Conservation (phyloP, 495 filamentous ascomycete genomes). For the Corynascus novoguineensis region DNA sequence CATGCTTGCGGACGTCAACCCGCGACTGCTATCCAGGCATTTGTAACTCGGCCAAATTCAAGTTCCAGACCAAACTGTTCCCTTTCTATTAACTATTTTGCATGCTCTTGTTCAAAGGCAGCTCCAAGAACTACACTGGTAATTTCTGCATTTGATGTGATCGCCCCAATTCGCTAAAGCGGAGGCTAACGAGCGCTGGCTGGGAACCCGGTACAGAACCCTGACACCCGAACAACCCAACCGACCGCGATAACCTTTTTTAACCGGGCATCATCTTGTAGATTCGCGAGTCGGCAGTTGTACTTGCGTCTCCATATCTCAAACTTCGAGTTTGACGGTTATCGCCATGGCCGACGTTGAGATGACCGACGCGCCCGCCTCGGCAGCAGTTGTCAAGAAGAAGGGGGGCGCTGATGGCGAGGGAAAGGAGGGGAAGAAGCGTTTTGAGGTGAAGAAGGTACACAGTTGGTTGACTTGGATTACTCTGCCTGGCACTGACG, state of each 20-base stretch:
- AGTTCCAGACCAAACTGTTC: too few relatives aligned
- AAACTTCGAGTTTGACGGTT: not conserved
- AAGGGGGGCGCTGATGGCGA: slow-evolving; percentile 47
- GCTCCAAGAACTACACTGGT: too few relatives aligned
- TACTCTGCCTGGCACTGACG: slow-evolving; percentile 14
- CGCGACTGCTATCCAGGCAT: too few relatives aligned
- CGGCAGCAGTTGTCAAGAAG: slow-evolving; percentile 53
- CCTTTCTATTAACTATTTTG: not conserved
- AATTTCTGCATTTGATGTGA: not conserved
- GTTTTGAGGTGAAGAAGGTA: slow-evolving; percentile 99
- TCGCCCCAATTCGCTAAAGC: not conserved
- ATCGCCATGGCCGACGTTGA: slow-evolving; percentile 88
- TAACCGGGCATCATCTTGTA: not conserved
- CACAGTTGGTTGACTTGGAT: slow-evolving; percentile 1
- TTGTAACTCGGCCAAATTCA: too few relatives aligned
- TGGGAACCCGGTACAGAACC: not conserved
- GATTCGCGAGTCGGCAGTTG: not conserved
- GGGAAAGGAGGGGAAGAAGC: slow-evolving; percentile 74
- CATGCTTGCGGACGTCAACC: too few relatives aligned
- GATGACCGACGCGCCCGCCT: slow-evolving; percentile 80
- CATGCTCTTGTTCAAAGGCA: not conserved
- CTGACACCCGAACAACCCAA: not conserved
- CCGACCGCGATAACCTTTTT: not conserved
- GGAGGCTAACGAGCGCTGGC: slow-evolving; percentile 10
- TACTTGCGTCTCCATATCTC: not conserved